A percentile compares a stretch with the other conserved stretches of the same genome.
phyloP scores from a whole-genome alignment of 2,329 filamentous ascomycete genomes.

The Colletotrichum kahawae region DNA sequence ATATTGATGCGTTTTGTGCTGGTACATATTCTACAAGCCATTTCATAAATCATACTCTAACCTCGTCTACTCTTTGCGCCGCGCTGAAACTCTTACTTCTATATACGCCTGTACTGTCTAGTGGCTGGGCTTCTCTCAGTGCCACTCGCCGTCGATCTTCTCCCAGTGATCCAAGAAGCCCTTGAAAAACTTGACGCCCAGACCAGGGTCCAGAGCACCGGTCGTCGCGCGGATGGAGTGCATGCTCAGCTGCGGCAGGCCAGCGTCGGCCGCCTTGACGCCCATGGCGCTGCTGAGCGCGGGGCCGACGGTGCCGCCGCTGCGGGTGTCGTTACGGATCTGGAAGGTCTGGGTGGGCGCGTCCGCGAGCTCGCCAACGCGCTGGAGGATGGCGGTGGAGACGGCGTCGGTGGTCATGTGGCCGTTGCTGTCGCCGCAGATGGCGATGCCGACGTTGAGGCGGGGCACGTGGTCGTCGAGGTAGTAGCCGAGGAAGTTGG shows the following conservation, averaged over 20 bases:
- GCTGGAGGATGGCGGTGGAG: slow-evolving; percentile 79
- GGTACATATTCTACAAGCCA: slow-evolving; percentile 7
- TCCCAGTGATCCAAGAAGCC: slow-evolving; percentile 89
- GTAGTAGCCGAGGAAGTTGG: slow-evolving; percentile 87
- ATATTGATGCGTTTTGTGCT: slow-evolving; percentile 1
- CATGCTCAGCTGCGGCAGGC: slow-evolving; percentile 92
- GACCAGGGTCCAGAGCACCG: slow-evolving; percentile 81
- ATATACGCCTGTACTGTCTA: not conserved
- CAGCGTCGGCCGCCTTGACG: slow-evolving; percentile 83
- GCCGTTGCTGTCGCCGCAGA: slow-evolving; percentile 85
- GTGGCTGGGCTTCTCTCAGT: slow-evolving; percentile 22
- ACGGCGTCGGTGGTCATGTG: slow-evolving; percentile 96
- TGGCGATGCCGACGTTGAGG: slow-evolving; percentile 84
- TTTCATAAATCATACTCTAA: not conserved
- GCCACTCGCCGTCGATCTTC: slow-evolving; percentile 82
- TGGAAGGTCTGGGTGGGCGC: slow-evolving; percentile 85
- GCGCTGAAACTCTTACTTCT: not conserved
- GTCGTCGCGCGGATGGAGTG: slow-evolving; percentile 91
- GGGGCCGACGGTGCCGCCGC: slow-evolving; percentile 93
- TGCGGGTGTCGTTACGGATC: slow-evolving; percentile 89
- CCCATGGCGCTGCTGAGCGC: slow-evolving; percentile 84
- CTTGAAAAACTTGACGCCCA: slow-evolving; percentile 88
- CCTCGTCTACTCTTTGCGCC: not conserved
- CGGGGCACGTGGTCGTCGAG: slow-evolving; percentile 84
- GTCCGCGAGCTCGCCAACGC: slow-evolving; percentile 76